A percentile compares a stretch with the other conserved stretches of the same genome.
These are phyloP conservation scores for Colletotrichum abscissum DNA, from an alignment of 2,329 filamentous ascomycete species.

Conservation along the genomic window DNA sequence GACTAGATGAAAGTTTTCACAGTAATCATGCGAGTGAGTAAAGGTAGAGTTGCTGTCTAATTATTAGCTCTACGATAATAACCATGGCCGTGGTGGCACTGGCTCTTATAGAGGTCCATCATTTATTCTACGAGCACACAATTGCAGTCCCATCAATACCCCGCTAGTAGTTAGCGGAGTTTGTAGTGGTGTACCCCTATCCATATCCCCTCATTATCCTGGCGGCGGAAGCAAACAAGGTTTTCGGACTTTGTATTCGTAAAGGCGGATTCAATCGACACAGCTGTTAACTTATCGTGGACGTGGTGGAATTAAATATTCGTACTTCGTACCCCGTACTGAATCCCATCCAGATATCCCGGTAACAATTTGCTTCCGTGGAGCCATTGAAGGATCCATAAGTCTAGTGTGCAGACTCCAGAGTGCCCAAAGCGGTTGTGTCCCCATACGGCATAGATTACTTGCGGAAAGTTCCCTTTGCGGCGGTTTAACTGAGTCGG, in stretches of 20 bases:
- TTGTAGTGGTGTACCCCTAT: not conserved
- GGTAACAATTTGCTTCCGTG: slow-evolving; percentile 16
- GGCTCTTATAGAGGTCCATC: too few species aligned
- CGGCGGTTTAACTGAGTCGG: not conserved
- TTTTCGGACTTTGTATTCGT: not conserved
- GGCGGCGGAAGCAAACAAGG: not conserved
- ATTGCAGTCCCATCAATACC: too few species aligned
- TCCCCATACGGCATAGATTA: slow-evolving; percentile 7
- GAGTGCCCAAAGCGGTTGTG: not conserved
- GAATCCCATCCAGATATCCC: not conserved
- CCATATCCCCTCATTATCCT: not conserved
- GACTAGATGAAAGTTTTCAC: not conserved
- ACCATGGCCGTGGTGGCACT: too few species aligned
- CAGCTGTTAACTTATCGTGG: not conserved
- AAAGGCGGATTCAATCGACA: not conserved
- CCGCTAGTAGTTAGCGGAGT: too few species aligned
- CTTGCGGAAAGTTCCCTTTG: slow-evolving; percentile 23
- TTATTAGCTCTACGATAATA: too few species aligned
- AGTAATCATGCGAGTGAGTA: too few species aligned
- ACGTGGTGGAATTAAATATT: not conserved
- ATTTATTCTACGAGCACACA: too few species aligned
- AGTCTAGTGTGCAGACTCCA: not conserved
- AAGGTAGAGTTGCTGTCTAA: not conserved
- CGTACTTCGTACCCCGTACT: too few species aligned
- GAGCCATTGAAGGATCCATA: not conserved